Percentiles rank a stretch among this genome's conserved stretches.
Conservation (phyloP, 176 grass and related monocot species). For the Chloris gayana region DNA sequence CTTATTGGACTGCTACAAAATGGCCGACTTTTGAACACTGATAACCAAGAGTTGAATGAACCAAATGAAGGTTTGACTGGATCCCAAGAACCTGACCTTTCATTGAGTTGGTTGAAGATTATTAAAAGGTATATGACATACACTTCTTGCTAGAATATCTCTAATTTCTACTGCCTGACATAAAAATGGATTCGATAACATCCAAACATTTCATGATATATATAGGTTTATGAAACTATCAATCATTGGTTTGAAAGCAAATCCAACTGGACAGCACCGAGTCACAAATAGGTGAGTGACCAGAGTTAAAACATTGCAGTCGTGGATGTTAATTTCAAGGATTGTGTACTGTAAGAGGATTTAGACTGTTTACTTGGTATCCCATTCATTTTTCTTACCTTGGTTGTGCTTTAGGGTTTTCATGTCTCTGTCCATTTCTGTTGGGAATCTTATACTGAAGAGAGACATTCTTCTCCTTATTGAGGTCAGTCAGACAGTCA, state of each 20-base stretch:
- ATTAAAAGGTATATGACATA: constrained; percentile 54
- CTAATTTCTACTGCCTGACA: constrained; percentile 5
- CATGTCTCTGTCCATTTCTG: constrained; percentile 41
- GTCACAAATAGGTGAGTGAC: constrained; percentile 47
- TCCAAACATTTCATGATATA: constrained; percentile 9
- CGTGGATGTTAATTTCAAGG: constrained; percentile 22
- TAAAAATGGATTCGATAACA: constrained; percentile 10
- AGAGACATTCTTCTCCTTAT: constrained; percentile 53
- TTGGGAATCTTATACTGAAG: constrained; percentile 29
- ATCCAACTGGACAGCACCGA: constrained; percentile 39
- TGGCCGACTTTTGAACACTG: constrained; percentile 21
- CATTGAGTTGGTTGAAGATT: constrained; percentile 49
- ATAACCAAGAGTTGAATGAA: constrained; percentile 33
- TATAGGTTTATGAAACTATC: constrained; percentile 68
- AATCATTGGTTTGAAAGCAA: constrained; percentile 43
- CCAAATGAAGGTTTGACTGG: constrained; percentile 8
- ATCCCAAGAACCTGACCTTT: constrained; percentile 16
- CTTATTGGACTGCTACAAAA: constrained; percentile 48
- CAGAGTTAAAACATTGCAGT: constrained; percentile 1
- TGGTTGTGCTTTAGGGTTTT: constrained; percentile 53
- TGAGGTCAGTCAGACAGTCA: constrained; percentile 63
- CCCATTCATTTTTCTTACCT: constrained; percentile 21
- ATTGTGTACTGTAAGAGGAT: not conserved
- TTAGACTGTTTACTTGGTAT: not conserved
- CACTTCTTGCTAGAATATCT: constrained; percentile 6